Conservation (phyloP, 2,329 filamentous ascomycete species). For the Hansfordia pulvinata region DNA sequence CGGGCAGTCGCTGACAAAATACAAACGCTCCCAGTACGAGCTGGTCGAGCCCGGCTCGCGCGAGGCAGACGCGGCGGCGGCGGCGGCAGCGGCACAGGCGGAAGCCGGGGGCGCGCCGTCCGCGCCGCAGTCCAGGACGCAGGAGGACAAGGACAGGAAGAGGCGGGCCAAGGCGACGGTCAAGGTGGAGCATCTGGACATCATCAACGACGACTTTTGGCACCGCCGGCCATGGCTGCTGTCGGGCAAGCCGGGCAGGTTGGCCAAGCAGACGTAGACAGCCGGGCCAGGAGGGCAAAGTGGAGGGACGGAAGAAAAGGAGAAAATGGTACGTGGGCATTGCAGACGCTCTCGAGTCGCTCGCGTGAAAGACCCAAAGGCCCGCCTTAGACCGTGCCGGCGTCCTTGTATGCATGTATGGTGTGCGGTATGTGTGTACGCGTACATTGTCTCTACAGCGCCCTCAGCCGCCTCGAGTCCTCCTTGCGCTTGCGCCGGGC, state of each 20-base stretch:
- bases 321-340: too few relatives aligned
- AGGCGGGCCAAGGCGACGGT: constrained; percentile 67
- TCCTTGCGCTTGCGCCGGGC: constrained; percentile 25
- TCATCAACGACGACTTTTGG: constrained; percentile 96
- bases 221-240: constrained; percentile 71
- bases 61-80: too few relatives aligned
- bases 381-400: not conserved
- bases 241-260: constrained; percentile 58
- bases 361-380: not conserved
- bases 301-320: too few relatives aligned
- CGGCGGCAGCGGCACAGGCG: constrained; percentile 27
- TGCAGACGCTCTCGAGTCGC: not conserved
- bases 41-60: constrained; percentile 45
- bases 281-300: too few relatives aligned
- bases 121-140: constrained; percentile 56
- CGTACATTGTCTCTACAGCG: constrained; percentile 7
- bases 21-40: too few relatives aligned
- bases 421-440: too few relatives aligned
- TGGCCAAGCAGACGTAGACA: constrained; percentile 46
- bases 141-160: constrained; percentile 73
- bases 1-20: too few relatives aligned
- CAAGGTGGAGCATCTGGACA: constrained; percentile 74
- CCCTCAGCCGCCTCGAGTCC: constrained; percentile 12
- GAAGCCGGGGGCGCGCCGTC: constrained; percentile 38
- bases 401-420: not conserved